Conservation (phyloP, 768 basidiomycete species). For the Chalciporus pseudorubinellus region DNA sequence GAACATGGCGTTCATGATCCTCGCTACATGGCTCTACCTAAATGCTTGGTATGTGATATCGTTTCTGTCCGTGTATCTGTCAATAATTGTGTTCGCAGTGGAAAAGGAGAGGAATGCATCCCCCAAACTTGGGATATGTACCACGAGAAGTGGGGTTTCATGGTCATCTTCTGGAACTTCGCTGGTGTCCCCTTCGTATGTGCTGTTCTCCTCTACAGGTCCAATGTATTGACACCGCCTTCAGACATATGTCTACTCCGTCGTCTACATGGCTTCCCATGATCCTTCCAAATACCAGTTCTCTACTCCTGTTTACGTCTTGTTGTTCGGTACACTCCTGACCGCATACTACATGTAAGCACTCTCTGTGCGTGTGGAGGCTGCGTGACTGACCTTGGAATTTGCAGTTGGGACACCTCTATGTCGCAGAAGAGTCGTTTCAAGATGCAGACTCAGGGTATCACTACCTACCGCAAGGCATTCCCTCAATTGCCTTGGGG, state of each 20-base stretch:
- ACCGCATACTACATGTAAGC: slow-evolving; percentile 83
- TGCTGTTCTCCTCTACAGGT: slow-evolving; percentile 2
- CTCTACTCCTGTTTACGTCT: slow-evolving; percentile 69
- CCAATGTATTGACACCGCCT: background rate
- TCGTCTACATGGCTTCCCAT: slow-evolving; percentile 96
- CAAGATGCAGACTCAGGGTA: slow-evolving; percentile 95
- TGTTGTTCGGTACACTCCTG: slow-evolving; percentile 73
- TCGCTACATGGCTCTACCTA: slow-evolving; percentile 94
- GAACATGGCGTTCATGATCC: slow-evolving; percentile 97
- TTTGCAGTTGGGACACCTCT: slow-evolving; percentile 81
- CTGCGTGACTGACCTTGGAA: background rate
- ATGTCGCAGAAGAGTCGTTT: slow-evolving; percentile 98
- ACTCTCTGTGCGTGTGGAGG: background rate
- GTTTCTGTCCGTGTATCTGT: background rate
- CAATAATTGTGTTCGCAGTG: slow-evolving; percentile 40
- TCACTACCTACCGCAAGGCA: slow-evolving; percentile 77
- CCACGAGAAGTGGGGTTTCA: slow-evolving; percentile 98
- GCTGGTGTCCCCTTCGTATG: slow-evolving; percentile 90
- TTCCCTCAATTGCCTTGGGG: slow-evolving; percentile 93
- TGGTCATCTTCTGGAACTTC: slow-evolving; percentile 98
- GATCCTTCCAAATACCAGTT: slow-evolving; percentile 86
- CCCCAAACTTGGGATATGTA: slow-evolving; percentile 99
- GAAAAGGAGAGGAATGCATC: slow-evolving; percentile 92
- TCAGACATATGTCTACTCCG: slow-evolving; percentile 94
- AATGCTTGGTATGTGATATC: slow-evolving; percentile 74